Base-by-base conservation (phyloP, 106 monocot genomes). In the Agapanthus africanus region DNA sequence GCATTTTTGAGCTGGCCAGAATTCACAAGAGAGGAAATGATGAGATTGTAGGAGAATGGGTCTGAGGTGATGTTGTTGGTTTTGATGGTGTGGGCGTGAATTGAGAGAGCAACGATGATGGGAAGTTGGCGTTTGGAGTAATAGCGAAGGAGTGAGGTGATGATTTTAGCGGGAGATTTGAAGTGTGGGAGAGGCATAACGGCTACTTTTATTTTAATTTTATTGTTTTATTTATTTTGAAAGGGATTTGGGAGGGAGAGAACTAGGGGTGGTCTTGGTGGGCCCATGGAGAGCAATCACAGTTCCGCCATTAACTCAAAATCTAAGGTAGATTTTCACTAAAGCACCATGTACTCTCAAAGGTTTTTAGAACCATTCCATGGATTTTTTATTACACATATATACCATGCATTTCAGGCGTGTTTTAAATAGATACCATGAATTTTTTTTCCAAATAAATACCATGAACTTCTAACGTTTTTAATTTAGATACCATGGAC, bases 21-120 rank as follows among this genome's bases (percentile, higher is more conserved):
- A 0, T 30, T 28, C 1, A 40, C 21, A 6, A 27, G 11, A n/a
- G 68, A 51, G 7, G 65, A n/a, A 33, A 85, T 68, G 22, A 72
- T 44, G 74, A 59, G 15, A 64, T 81, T 78, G 70, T 42, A 71
- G 27, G 77, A 30, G 70, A 80, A 74, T 26, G 67, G 63, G 23
- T 60, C 41, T n/a, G n/a, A n/a, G 11, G 68, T 57, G 36, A 10
- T 39, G 14, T 10, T 16, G 52, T 33, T 10, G 70, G 66, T 69
- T 47, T 73, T 73, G 74, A 84, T 11, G 36, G 52, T 18, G 73
- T 77, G 77, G 52, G 67, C 77, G 54, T 80, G 84, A 70, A 84
- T 23, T 37, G 74, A 65, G 32, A 40, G 70, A 49, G 73, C 73
- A 9, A 69, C 59, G 40, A 54, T 74, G 65, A 59, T 59, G 22